These are phyloP conservation scores for Fusarium tuaranense DNA, from an alignment of 2,329 filamentous ascomycete species.

Conservation along the genomic window DNA sequence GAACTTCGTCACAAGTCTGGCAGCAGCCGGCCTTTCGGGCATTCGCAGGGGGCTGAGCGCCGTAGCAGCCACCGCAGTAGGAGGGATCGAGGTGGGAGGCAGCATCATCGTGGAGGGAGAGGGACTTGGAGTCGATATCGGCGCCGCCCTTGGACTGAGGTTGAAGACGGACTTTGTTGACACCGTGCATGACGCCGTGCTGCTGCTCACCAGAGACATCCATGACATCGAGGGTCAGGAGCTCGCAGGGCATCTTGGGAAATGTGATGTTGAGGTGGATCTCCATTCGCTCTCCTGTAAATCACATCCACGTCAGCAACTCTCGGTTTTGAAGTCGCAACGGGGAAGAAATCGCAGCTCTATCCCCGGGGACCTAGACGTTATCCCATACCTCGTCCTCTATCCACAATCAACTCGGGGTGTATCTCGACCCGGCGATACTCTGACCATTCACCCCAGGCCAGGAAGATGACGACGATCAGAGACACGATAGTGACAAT, in stretches of 20 bases:
- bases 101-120: slow-evolving; percentile 74
- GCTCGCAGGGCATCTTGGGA: slow-evolving; percentile 91
- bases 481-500: slow-evolving; percentile 94
- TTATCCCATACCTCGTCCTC: slow-evolving; percentile 80
- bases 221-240: slow-evolving; percentile 98
- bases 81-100: slow-evolving; percentile 85
- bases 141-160: slow-evolving; percentile 79
- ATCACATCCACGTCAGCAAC: slow-evolving; percentile 38
- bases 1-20: slow-evolving; percentile 96
- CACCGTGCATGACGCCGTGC: slow-evolving; percentile 90
- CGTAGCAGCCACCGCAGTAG: slow-evolving; percentile 96
- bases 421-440: slow-evolving; percentile 88
- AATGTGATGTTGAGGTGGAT: slow-evolving; percentile 98
- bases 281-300: slow-evolving; percentile 93
- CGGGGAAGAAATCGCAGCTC: background rate
- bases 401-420: slow-evolving; percentile 95
- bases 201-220: slow-evolving; percentile 98
- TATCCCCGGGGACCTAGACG: background rate
- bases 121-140: slow-evolving; percentile 76
- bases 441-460: slow-evolving; percentile 96
- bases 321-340: background rate
- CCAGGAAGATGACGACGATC: slow-evolving; percentile 86
- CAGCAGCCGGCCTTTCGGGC: slow-evolving; percentile 90
- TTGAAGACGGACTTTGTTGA: slow-evolving; percentile 88
- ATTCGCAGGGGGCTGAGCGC: slow-evolving; percentile 77